Base-by-base conservation (phyloP, 768 basidiomycete species). In the Sarcodon aspratus region DNA sequence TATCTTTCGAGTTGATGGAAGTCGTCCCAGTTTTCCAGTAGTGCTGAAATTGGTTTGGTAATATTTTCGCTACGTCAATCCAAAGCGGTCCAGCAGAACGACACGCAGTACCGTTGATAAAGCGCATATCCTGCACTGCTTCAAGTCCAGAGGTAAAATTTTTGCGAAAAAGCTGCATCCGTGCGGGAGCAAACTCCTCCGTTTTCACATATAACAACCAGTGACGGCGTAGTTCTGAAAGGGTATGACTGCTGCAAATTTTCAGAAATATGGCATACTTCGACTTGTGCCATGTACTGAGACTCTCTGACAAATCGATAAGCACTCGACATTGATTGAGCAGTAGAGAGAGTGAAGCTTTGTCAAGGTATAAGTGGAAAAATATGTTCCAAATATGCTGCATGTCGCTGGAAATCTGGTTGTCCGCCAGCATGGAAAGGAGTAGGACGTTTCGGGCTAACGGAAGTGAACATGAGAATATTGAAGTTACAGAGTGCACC, bases 371-470 rank as follows among this genome's bases (percentile, higher is more conserved):
- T 38, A 76, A 58, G 52, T 78, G 71, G 51, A 68, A 75, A 59
- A 73, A 78, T 3, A 74, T 66, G 46, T 70, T 66, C 73, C 72
- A 79, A 8, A 68, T 54, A 4, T 51, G 55, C 17, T 47, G 38
- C 21, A 40, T 21, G n/a, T 40, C 6, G 38, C 21, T 10, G 2
- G 52, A 12, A 0, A 55, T 18, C 2, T 61, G 50, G 1, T 58
- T 55, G 45, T 77, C 73, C 3, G 54, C 48, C 7, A 75, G 53
- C 50, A 78, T 52, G 0, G 72, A 70, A 42, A 73, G 59, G 4
- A 79, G 62, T 7, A 79, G 49, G 27, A 70, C 58, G 48, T 78
- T 76, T 9, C 76, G 67, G 10, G 76, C 76, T 79, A 45, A 3
- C 3, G 15, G 31, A 3, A 34, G 40, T 13, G 42, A 18, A 34